phyloP scores from a whole-genome alignment of 805 yeast species.

The Metschnikowia colocasiae region DNA sequence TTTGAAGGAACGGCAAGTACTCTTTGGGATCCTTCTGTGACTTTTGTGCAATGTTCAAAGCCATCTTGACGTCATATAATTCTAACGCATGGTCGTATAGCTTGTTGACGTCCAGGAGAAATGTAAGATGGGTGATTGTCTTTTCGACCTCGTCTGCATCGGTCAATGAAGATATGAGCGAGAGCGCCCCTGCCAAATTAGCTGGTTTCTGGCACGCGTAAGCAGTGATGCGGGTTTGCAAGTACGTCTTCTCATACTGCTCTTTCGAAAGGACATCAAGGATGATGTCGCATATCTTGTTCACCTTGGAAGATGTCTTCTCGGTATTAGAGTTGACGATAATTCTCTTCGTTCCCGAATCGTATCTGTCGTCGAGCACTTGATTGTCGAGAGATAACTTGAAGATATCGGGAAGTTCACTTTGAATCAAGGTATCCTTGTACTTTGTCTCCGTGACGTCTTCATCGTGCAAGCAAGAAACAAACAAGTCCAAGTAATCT shows the following conservation, averaged over 20 bases:
- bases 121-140: conserved; percentile 79
- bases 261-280: conserved; percentile 52
- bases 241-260: conserved; percentile 51
- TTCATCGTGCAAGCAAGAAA: conserved; percentile 81
- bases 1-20: conserved; percentile 86
- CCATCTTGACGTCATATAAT: conserved; percentile 73
- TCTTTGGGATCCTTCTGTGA: conserved; percentile 98
- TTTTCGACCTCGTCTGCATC: conserved; percentile 47
- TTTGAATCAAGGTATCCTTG: conserved; percentile 53
- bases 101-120: conserved; percentile 82
- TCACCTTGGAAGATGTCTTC: conserved; percentile 53
- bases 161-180: conserved; percentile 52
- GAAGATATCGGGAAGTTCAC: conserved; percentile 5
- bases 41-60: conserved; percentile 86
- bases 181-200: conserved; percentile 69
- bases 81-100: conserved; percentile 79
- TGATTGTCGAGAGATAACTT: conserved; percentile 6
- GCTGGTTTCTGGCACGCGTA: conserved; percentile 92
- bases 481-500: conserved; percentile 79
- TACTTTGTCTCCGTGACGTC: conserved; percentile 82
- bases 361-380: background rate
- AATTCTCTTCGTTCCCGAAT: conserved; percentile 28
- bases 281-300: conserved; percentile 70
- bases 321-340: conserved; percentile 39
- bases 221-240: conserved; percentile 83